Base-by-base conservation (phyloP, 345 rosid species). In the Heritiera fomes region DNA sequence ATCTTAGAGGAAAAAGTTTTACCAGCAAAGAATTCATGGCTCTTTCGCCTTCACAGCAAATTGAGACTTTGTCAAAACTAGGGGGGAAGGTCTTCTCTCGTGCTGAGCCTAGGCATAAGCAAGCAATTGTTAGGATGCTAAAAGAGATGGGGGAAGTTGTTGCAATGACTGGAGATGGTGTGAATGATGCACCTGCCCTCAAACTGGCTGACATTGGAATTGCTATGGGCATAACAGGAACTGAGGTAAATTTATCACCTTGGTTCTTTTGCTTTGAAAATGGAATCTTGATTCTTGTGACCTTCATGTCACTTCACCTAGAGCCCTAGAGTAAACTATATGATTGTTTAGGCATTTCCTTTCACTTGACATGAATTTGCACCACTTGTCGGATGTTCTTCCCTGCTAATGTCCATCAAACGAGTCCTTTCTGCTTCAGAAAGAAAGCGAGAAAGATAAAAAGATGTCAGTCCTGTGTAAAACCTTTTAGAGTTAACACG, bases 141-240 rank as follows among this genome's bases (percentile, higher is more conserved):
- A 93, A 90, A 76, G 97, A 93, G 75, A 93, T 90, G 97, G 97
- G 91, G 12, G 93, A 95, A 34, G 82, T 95, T 41, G 98, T 93
- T n/a, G 98, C 98, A 32, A 95, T 95, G 98, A 95, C 98, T 5
- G 98, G 98, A 66, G 98, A 95, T 76, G 98, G 98, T 38, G 98
- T 95, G 55, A 95, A 95, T 80, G 98, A 93, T 89, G 98, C 97
- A 67, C 98, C 98, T 82, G 98, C 98, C 9, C 90, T 95, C 71
- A 95, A 95, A 86, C 91, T 90, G 1, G 98, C 98, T 69, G 98
- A 95, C 83, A 95, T 93, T 82, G 98, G 98, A 70, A 84, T 95
- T 65, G 94, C 98, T 76, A 95, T 95, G 98, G 98, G 98, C 80
- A 95, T 95, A 59, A 85, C 97, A n/a, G 98, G 98, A 82, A 91